Evolutionary conservation across 2,329 filamentous ascomycete genomes (phyloP), one percentile per base, ranked within the genome.

Genomic region (Fusarium cicatricum): DNA sequence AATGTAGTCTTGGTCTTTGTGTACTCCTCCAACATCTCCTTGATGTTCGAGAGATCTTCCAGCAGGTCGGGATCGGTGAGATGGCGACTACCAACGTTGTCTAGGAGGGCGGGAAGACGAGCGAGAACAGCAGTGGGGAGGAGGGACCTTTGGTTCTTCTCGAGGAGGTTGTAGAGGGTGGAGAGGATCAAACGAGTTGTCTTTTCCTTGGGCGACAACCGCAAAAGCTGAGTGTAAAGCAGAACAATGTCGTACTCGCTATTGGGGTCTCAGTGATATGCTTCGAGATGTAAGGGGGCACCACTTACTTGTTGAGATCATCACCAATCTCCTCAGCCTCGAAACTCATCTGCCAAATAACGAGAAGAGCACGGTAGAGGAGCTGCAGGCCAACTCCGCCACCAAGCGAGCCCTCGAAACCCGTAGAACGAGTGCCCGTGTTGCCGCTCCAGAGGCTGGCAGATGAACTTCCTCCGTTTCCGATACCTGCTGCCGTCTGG

Each of bases 341-440:
- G 65, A 99, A 99, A 71, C 92, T 97, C 65, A 99, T 82, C 79
- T 98, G 93, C 95, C 95, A 99, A 54, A 99, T 80, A 11, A 96
- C 93, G 44, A 99, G 82, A 17, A 99, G 83, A 14, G 97, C 90
- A 70, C 97, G 92, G 74, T 99, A 99, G 34, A 99, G 83, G 34
- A 98, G 84, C 74, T 99, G 95, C 34, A 99, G 80, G 2, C 92
- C 92, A 55, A 99, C 91, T 9, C 92, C 92, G 42, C 92, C 92
- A 53, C 92, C 89, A 26, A 90, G 71, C 4, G 80, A 78, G 5
- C 83, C 83, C 62, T 88, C 87, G 52, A 85, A 83, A 46, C 87
- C 88, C 59, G 83, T 82, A 65, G 83, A 84, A 68, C 87, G 85
- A 41, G 73, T 68, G 33, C 73, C 78, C 2, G 78, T 72, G 52